Conservation (phyloP, 2,329 filamentous ascomycete genomes). For the Colletotrichum sp. region DNA sequence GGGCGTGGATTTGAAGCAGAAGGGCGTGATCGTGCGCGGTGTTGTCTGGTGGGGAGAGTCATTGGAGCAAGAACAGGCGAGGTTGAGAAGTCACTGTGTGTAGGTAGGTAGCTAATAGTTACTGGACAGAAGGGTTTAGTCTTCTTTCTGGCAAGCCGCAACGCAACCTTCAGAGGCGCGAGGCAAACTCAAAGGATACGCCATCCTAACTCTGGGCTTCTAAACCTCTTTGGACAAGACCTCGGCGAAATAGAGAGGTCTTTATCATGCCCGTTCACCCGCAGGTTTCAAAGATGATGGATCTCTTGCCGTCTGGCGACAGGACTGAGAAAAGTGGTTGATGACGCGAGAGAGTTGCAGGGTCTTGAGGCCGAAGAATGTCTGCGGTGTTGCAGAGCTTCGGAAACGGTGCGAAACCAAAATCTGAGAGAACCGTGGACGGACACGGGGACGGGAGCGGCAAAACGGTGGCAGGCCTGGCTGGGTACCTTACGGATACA, state of each 20-base stretch:
- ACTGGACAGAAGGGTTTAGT: not conserved
- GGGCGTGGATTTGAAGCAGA: not conserved
- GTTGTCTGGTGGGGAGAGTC: not conserved
- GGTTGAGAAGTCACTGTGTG: not conserved
- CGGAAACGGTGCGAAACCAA: not conserved
- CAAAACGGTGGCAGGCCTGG: not conserved
- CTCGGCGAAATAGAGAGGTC: not conserved
- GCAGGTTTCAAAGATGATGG: not conserved
- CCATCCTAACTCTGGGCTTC: not conserved
- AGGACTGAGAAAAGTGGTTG: not conserved
- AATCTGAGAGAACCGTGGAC: not conserved
- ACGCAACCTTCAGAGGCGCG: not conserved
- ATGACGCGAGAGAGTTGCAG: not conserved
- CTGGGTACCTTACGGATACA: not conserved
- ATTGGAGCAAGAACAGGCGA: not conserved
- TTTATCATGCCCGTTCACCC: not conserved
- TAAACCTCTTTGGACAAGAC: not conserved
- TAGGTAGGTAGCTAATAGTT: not conserved
- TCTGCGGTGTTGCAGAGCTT: not conserved
- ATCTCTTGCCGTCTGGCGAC: not conserved
- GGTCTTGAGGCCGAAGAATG: not conserved
- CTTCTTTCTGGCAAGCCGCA: not conserved
- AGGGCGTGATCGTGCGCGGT: not conserved
- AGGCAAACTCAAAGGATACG: not conserved
- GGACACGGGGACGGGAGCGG: not conserved